Base-by-base conservation (phyloP, 1,284 basidiomycete species). In the Naganishia liquefaciens region DNA sequence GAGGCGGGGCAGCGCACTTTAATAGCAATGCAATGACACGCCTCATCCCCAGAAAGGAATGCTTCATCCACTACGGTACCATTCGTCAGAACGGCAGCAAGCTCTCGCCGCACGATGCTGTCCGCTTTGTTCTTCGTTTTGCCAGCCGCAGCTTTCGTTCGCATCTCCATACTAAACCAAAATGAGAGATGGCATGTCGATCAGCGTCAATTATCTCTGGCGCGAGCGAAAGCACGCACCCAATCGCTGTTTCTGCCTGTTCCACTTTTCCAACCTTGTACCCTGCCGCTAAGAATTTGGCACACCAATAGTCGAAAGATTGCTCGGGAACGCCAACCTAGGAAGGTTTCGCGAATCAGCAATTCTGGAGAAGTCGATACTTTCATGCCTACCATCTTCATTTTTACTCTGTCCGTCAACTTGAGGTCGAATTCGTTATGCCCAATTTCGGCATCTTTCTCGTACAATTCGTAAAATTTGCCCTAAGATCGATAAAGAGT, bases 241-340 rank as follows among this genome's bases (percentile, higher is more conserved):
- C 85, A 17, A 86, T 80, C 1, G 90, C 93, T 0, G 96, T 99
- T 80, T 99, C 96, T 2, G 88, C 87, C 79, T 99, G 96, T 74
- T 98, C 95, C 11, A 99, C 96, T 17, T 92, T 87, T 19, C 96
- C 96, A 64, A 99, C 92, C 80, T 98, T 97, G 81, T 96, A 92
- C 0, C 94, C 93, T 83, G 78, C 73, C 2, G 74, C 80, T 3
- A 80, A 73, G 71, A 83, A 81, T 66, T 83, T 84, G 54, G 78
- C 76, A 19, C 81, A 76, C 78, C 77, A 79, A 39, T 73, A 71
- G 73, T 95, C 93, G 77, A 99, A 96, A 1, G 88, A 88, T 77
- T 86, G 87, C 76, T 99, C 96, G 0, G 96, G 96, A 5, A 99
- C 95, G 47, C 96, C 94, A 66, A 96, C 92, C 91, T 91, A 65